These are phyloP conservation scores for Phialophora expanda DNA, from an alignment of 2,329 filamentous ascomycete species.

Conservation along the genomic window DNA sequence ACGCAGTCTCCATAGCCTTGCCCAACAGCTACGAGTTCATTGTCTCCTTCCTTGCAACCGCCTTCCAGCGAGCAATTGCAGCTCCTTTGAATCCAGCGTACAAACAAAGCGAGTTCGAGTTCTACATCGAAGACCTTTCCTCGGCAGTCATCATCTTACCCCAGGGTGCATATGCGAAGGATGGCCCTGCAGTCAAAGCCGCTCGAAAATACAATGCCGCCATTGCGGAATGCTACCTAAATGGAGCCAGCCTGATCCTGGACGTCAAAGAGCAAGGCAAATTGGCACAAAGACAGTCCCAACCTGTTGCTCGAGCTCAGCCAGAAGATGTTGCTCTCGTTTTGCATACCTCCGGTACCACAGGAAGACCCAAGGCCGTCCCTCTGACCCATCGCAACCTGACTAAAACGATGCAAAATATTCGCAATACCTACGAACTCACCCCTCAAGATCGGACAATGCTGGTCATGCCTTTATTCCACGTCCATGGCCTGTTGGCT, in stretches of 20 bases:
- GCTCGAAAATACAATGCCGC: slow-evolving; percentile 79
- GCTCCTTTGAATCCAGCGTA: slow-evolving; percentile 87
- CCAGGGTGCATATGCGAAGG: slow-evolving; percentile 67
- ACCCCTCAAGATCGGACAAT: slow-evolving; percentile 75
- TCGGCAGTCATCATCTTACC: slow-evolving; percentile 80
- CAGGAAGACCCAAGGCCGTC: slow-evolving; percentile 82
- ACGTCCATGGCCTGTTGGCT: slow-evolving; percentile 86
- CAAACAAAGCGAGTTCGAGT: slow-evolving; percentile 89
- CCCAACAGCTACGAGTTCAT: slow-evolving; percentile 89
- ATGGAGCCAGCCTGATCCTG: slow-evolving; percentile 71
- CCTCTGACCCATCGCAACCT: slow-evolving; percentile 74
- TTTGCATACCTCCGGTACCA: slow-evolving; percentile 83
- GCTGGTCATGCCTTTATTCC: slow-evolving; percentile 89
- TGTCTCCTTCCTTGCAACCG: slow-evolving; percentile 80
- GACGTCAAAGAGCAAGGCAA: slow-evolving; percentile 79
- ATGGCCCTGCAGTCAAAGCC: slow-evolving; percentile 74
- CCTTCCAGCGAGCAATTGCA: slow-evolving; percentile 83
- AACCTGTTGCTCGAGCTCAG: slow-evolving; percentile 61
- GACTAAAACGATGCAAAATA: slow-evolving; percentile 81
- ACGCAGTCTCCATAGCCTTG: slow-evolving; percentile 80
- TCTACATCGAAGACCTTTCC: slow-evolving; percentile 86
- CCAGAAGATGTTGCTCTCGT: slow-evolving; percentile 83
- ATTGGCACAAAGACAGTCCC: slow-evolving; percentile 54
- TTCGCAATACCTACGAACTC: slow-evolving; percentile 76
- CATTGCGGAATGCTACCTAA: slow-evolving; percentile 86